Evolutionary conservation across 23 red algal genomes (phyloP).

Genomic region (Gracilaria domingensis): DNA sequence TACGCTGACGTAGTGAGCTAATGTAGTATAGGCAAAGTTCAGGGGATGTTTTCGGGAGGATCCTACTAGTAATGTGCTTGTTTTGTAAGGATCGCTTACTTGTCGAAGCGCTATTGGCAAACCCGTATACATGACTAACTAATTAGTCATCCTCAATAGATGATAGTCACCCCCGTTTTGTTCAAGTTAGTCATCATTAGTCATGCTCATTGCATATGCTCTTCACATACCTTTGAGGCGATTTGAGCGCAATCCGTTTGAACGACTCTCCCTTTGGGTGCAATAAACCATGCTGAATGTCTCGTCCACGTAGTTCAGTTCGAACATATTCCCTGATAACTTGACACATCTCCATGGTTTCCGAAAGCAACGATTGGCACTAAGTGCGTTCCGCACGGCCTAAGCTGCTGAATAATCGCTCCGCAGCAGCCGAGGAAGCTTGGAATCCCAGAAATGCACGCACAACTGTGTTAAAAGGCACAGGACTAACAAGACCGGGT

Average conservation of each 20-base stretch:
- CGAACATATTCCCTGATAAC: not conserved
- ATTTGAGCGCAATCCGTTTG: not conserved
- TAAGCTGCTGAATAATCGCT: not conserved
- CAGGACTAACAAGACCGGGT: not conserved
- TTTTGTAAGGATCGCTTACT: too few relatives aligned
- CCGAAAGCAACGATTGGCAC: not conserved
- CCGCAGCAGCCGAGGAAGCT: slow-evolving; percentile 6
- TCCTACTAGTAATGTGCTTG: too few relatives aligned
- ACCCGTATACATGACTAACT: not conserved
- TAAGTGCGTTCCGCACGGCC: not conserved
- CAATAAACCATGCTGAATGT: not conserved
- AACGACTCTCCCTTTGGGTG: not conserved
- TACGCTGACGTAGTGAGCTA: too few relatives aligned
- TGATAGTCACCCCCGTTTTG: not conserved
- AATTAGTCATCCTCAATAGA: not conserved
- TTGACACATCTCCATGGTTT: not conserved
- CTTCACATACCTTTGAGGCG: not conserved
- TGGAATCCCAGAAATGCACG: not conserved
- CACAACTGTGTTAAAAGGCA: not conserved
- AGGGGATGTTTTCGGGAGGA: too few relatives aligned
- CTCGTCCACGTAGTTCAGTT: not conserved
- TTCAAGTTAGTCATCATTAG: not conserved
- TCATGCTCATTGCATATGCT: not conserved
- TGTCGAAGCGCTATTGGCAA: not conserved
- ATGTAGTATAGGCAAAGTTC: too few relatives aligned